Evolutionary conservation across 805 yeast genomes (phyloP).

Genomic region (Schizosaccharomyces octosporus): DNA sequence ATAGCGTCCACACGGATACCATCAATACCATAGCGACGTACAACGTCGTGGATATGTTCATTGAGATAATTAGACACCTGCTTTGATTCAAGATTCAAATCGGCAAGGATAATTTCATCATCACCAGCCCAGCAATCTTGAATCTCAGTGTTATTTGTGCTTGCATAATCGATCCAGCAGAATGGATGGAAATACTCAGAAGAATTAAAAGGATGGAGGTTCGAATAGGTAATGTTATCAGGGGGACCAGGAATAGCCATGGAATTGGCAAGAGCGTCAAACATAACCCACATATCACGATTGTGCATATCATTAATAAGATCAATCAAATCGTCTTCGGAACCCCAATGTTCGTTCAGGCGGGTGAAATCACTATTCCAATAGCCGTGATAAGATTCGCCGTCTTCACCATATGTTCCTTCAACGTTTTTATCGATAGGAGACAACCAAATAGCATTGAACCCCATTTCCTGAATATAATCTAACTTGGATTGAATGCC

Average conservation of each 20-base stretch:
- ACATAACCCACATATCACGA: conserved; percentile 5
- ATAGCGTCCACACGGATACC: conserved; percentile 4
- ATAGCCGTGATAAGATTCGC: conserved; percentile 3
- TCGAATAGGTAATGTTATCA: not conserved
- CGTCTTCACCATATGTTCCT: not conserved
- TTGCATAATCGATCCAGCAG: conserved; percentile 1
- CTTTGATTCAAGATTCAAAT: not conserved
- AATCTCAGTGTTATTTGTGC: not conserved
- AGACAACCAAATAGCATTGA: conserved; percentile 5
- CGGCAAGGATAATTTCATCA: conserved; percentile 1
- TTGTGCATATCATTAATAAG: conserved; percentile 2
- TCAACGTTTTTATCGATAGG: conserved; percentile 4
- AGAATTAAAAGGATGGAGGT: conserved; percentile 1
- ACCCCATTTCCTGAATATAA: conserved; percentile 5
- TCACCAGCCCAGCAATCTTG: conserved; percentile 4
- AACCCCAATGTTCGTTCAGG: conserved; percentile 1
- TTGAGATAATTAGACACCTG: not conserved
- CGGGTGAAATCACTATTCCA: not conserved
- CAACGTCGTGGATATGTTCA: conserved; percentile 1
- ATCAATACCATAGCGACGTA: conserved; percentile 2
- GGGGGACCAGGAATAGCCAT: not conserved
- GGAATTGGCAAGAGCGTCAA: conserved; percentile 3
- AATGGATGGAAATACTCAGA: conserved; percentile 1
- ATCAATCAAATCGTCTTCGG: conserved; percentile 1
- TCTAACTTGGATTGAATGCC: conserved; percentile 4